Evolutionary conservation across 192 early-diverging fungal genomes (phyloP), one percentile per base, ranked within the genome.

Genomic region (Coemansia nantahalensis): DNA sequence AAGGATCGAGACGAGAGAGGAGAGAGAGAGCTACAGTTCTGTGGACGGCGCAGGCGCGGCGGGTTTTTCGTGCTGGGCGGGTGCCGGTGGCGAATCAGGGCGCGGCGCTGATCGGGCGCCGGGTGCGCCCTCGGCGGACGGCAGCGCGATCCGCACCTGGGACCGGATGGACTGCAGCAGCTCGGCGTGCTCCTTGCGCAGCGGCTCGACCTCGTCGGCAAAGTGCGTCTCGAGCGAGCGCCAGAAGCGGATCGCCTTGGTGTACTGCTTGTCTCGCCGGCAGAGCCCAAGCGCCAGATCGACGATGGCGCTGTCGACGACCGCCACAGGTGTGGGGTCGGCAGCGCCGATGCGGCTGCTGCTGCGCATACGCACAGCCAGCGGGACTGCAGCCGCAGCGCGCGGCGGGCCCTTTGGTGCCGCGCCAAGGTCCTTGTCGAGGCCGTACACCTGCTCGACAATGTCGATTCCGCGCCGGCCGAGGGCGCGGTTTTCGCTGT

Each of bases 241-340:
- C 73, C 73, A 77, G 45, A 77, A 70, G 14, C 73, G 73, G n/a
- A 59, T 36, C 1, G 62, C 67, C 55, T 77, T 77, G 33, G 52
- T 52, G 8, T 36, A 36, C 59, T 69, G 49, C 31, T 45, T 24
- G 33, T 69, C 73, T 26, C 67, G 56, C 23, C 26, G 13, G 28
- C 73, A 77, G 12, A 77, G 54, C 1, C 56, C 62, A 18, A 77
- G 41, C 3, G 48, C 63, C 40, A 77, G 46, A 1, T 54, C 63
- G 19, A 77, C 23, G 3, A 63, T 53, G 18, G 52, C 58, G n/a
- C 34, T 39, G 32, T 70, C 62, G 10, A 77, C 22, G 1, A 58
- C 35, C 23, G 22, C 37, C 17, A n/a, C n/a, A n/a, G n/a, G n/a
- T n/a, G n/a, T n/a, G n/a, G 21, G 6, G 5, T 11, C 18, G n/a